Evolutionary conservation across 2,329 filamentous ascomycete genomes (phyloP), one percentile per base, ranked within the genome.

Genomic region (Cladophialophora immunda): DNA sequence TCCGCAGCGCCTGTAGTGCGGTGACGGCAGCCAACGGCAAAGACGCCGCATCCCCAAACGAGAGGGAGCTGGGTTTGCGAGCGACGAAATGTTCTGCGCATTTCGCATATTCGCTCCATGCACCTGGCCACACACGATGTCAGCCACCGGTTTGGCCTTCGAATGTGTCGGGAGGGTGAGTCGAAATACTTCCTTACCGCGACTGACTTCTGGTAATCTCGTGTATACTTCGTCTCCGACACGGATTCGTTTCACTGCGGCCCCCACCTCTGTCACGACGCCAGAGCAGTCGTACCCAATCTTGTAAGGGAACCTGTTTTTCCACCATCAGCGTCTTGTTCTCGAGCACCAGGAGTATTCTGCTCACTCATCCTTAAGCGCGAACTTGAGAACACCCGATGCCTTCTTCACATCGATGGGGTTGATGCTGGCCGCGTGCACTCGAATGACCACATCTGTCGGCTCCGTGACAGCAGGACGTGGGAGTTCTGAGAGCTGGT

Each of bases 351-450:
- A 30, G 29, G 29, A 8, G 29, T 30, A 8, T 30, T 8, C 29
- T 30, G 29, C 41, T 47, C 15, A 47, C 41, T 22, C 19, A 22
- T 47, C 41, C 19, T 47, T 47, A 11, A 47, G 4, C 4, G 22
- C 30, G 11, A 74, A 15, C 56, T 80, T 81, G 41, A 79, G 64
- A 0, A 74, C 67, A 0, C 80, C 80, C 17, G 73, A 72, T 0
- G 80, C 81, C 59, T 77, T 78, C 67, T 80, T 80, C 3, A 83
- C 76, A 72, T 84, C 82, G 2, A 83, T 73, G 0, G 82, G 81
- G 66, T 84, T 83, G 47, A 83, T 75, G 54, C 77, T 79, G 0
- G 81, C 81, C 3, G 81, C 81, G 61, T 81, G 74, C 8, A 83
- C 80, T 50, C 69, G 67, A 54, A 75, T 73, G 3, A 73, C 36